Evolutionary conservation across 768 basidiomycete genomes (phyloP).

Genomic region (Termitomyces heimii): DNA sequence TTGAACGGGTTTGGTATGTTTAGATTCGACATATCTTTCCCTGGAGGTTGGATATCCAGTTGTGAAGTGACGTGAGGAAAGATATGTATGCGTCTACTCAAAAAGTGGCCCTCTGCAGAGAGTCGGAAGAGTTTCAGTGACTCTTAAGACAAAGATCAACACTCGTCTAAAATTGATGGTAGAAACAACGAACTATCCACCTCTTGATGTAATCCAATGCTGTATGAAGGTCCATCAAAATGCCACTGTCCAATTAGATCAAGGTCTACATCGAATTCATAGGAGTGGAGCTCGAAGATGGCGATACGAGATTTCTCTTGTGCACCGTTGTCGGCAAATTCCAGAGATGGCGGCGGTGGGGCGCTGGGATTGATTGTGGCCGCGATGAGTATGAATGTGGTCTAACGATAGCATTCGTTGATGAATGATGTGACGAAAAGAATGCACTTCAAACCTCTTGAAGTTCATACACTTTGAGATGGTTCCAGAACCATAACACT

Average conservation of each 20-base stretch:
- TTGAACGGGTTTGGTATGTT: conserved; percentile 62
- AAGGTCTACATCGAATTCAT: conserved; percentile 28
- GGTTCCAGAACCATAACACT: conserved; percentile 39
- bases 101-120: conserved; percentile 36
- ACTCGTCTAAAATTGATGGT: neutral
- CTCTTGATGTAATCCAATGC: conserved; percentile 39
- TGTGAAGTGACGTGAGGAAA: conserved; percentile 18
- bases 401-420: conserved; percentile 21
- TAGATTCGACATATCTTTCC: conserved; percentile 22
- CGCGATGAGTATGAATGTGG: conserved; percentile 37
- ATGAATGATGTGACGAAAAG: neutral
- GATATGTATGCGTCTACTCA: conserved; percentile 34
- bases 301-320: conserved; percentile 33
- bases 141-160: conserved; percentile 19
- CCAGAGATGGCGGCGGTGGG: conserved; percentile 21
- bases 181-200: conserved; percentile 34
- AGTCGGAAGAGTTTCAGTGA: conserved; percentile 35
- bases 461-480: conserved; percentile 27
- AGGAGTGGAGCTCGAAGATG: conserved; percentile 30
- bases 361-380: conserved; percentile 36
- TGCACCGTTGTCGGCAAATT: conserved; percentile 23
- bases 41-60: conserved; percentile 16
- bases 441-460: conserved; percentile 30
- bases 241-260: conserved; percentile 50
- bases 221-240: conserved; percentile 40